These are phyloP conservation scores for Sanguinoderma infundibulare DNA, from an alignment of 1,284 basidiomycete genomes.

Conservation along the genomic window DNA sequence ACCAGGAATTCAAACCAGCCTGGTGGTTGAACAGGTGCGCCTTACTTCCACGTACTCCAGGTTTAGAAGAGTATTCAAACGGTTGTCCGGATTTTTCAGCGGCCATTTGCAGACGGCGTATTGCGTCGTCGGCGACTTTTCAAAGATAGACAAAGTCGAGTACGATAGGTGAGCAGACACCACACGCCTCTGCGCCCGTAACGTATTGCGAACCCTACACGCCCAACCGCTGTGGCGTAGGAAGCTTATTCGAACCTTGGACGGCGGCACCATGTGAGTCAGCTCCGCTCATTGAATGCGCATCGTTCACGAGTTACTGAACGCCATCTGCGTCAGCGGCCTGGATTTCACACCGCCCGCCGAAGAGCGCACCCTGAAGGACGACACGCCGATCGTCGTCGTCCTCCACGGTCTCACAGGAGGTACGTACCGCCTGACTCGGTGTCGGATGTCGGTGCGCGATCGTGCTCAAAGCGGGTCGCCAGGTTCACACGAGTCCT, in stretches of 20 bases:
- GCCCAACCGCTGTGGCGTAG: slow-evolving; percentile 36
- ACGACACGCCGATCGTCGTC: slow-evolving; percentile 81
- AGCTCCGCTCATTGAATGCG: slow-evolving; percentile 1
- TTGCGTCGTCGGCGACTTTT: slow-evolving; percentile 73
- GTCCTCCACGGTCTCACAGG: slow-evolving; percentile 89
- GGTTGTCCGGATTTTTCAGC: slow-evolving; percentile 39
- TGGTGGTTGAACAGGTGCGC: slow-evolving; percentile 77
- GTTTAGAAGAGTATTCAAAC: neutral
- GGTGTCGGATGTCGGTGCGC: slow-evolving; percentile 5
- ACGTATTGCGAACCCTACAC: slow-evolving; percentile 6
- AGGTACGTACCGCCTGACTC: slow-evolving; percentile 46
- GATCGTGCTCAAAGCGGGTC: slow-evolving; percentile 12
- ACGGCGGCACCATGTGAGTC: slow-evolving; percentile 74
- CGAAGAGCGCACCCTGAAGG: slow-evolving; percentile 53
- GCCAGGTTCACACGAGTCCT: slow-evolving; percentile 85
- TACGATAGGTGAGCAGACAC: slow-evolving; percentile 62
- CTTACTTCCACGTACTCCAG: neutral
- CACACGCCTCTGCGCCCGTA: slow-evolving; percentile 2
- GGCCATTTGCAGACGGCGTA: slow-evolving; percentile 80
- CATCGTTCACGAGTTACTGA: neutral
- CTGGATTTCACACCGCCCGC: slow-evolving; percentile 71
- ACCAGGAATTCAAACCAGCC: slow-evolving; percentile 55
- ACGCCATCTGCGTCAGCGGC: slow-evolving; percentile 49
- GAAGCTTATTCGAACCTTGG: slow-evolving; percentile 61
- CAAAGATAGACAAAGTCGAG: slow-evolving; percentile 68